A percentile compares a stretch with the other conserved stretches of the same genome.
These are phyloP conservation scores for Gossypium arboreum DNA, from an alignment of 345 rosid genomes.

Conservation along the genomic window DNA sequence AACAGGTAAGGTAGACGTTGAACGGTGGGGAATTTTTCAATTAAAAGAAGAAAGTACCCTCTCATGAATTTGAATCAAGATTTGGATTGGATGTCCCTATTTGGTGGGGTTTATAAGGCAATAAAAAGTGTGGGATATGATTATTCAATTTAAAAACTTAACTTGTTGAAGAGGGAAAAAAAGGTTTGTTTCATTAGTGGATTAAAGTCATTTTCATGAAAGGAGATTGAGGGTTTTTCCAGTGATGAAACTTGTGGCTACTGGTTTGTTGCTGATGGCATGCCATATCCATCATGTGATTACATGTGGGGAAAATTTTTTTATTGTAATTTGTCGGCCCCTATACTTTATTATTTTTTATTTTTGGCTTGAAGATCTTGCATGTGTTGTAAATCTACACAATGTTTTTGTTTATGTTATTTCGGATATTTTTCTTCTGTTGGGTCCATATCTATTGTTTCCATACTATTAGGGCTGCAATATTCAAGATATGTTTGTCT, in stretches of 20 bases:
- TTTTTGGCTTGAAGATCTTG: slow-evolving; percentile 21
- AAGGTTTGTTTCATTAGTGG: slow-evolving; percentile 17
- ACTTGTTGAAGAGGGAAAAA: slow-evolving; percentile 39
- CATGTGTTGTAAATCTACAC: slow-evolving; percentile 47
- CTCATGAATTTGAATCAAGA: slow-evolving; percentile 20
- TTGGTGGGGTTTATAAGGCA: slow-evolving; percentile 8
- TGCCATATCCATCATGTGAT: slow-evolving; percentile 61
- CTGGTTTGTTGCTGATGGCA: slow-evolving; percentile 22
- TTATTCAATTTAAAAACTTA: slow-evolving; percentile 34
- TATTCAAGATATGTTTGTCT: neutral
- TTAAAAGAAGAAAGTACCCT: slow-evolving; percentile 9
- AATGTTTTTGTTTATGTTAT: neutral
- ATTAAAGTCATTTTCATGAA: slow-evolving; percentile 16
- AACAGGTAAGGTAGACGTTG: slow-evolving; percentile 35
- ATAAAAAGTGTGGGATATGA: slow-evolving; percentile 23
- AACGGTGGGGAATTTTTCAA: slow-evolving; percentile 12
- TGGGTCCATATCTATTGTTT: slow-evolving; percentile 19
- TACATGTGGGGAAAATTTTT: slow-evolving; percentile 36
- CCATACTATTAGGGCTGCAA: neutral
- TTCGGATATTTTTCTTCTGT: slow-evolving; percentile 29
- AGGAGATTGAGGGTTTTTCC: slow-evolving; percentile 4
- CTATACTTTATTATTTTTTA: neutral
- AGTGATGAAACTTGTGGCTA: slow-evolving; percentile 18
- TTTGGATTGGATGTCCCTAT: slow-evolving; percentile 19
- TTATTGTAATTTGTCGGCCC: slow-evolving; percentile 25